These are phyloP conservation scores for Phytophthora tentaculata DNA, from an alignment of 352 stramenopile species.

Conservation along the genomic window DNA sequence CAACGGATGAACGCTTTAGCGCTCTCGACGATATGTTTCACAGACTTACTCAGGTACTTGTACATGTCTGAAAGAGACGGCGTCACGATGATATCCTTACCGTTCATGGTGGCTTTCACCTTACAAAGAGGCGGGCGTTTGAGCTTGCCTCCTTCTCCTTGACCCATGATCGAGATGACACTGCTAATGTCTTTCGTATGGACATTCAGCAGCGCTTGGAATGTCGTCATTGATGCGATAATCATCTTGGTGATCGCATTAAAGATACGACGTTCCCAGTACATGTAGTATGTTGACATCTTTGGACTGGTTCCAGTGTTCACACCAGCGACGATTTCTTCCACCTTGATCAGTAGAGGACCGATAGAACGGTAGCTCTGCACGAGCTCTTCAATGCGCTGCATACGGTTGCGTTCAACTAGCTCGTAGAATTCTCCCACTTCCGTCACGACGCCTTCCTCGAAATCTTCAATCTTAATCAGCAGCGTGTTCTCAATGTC, in stretches of 20 bases:
- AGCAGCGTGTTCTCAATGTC: slow-evolving; percentile 93
- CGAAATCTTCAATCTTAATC: slow-evolving; percentile 93
- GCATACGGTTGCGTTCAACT: slow-evolving; percentile 91
- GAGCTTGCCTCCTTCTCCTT: slow-evolving; percentile 71
- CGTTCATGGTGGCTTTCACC: slow-evolving; percentile 94
- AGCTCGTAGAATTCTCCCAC: slow-evolving; percentile 95
- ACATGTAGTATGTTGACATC: slow-evolving; percentile 96
- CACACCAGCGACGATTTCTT: slow-evolving; percentile 94
- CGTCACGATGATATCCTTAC: slow-evolving; percentile 95
- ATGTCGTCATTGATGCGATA: slow-evolving; percentile 94
- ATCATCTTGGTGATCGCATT: slow-evolving; percentile 98
- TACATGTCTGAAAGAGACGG: slow-evolving; percentile 95
- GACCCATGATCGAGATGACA: slow-evolving; percentile 45
- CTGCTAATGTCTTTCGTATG: slow-evolving; percentile 87
- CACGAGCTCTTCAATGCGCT: slow-evolving; percentile 92
- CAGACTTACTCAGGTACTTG: slow-evolving; percentile 95
- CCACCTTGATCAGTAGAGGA: slow-evolving; percentile 95
- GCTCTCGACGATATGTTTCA: slow-evolving; percentile 95
- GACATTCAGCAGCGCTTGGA: slow-evolving; percentile 92
- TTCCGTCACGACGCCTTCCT: slow-evolving; percentile 88
- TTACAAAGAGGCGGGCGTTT: slow-evolving; percentile 92
- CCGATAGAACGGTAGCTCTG: slow-evolving; percentile 95
- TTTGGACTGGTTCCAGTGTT: slow-evolving; percentile 92
- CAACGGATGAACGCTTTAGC: slow-evolving; percentile 94
- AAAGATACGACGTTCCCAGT: slow-evolving; percentile 97